These are phyloP conservation scores for Aureobasidium melanogenum DNA, from an alignment of 2,329 filamentous ascomycete genomes.

Conservation along the genomic window DNA sequence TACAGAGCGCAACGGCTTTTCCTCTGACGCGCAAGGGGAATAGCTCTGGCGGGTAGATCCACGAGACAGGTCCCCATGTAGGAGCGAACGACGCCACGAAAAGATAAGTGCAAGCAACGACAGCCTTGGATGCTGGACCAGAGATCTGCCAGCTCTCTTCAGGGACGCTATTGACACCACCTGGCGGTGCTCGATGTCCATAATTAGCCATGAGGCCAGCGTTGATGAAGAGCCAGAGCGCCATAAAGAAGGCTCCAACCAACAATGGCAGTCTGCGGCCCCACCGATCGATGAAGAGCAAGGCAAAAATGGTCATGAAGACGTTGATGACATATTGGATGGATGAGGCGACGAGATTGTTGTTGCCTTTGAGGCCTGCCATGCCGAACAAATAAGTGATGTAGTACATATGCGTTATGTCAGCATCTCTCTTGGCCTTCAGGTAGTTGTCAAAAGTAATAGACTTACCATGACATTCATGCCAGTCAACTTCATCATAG, in stretches of 20 bases:
- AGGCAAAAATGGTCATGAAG: slow-evolving; percentile 64
- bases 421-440: background rate
- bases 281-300: slow-evolving; percentile 67
- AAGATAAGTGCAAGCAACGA: slow-evolving; percentile 63
- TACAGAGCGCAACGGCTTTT: slow-evolving; percentile 55
- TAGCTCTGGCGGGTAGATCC: slow-evolving; percentile 45
- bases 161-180: slow-evolving; percentile 31
- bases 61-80: slow-evolving; percentile 52
- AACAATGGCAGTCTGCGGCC: slow-evolving; percentile 62
- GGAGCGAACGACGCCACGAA: slow-evolving; percentile 62
- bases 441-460: slow-evolving; percentile 49
- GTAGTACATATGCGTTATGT: slow-evolving; percentile 30
- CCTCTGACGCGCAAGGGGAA: slow-evolving; percentile 55
- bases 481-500: background rate
- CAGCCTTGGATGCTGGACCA: slow-evolving; percentile 33
- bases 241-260: slow-evolving; percentile 56
- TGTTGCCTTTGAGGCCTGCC: slow-evolving; percentile 50
- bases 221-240: slow-evolving; percentile 52
- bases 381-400: slow-evolving; percentile 58
- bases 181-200: slow-evolving; percentile 34
- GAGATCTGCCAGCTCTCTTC: slow-evolving; percentile 33
- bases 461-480: background rate
- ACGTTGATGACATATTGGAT: slow-evolving; percentile 77
- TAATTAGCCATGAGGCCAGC: slow-evolving; percentile 54
- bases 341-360: slow-evolving; percentile 55